Percentiles rank a stretch among this genome's conserved stretches.
Conservation (phyloP, 2,329 filamentous ascomycete genomes). For the Bipolaris zeicola region DNA sequence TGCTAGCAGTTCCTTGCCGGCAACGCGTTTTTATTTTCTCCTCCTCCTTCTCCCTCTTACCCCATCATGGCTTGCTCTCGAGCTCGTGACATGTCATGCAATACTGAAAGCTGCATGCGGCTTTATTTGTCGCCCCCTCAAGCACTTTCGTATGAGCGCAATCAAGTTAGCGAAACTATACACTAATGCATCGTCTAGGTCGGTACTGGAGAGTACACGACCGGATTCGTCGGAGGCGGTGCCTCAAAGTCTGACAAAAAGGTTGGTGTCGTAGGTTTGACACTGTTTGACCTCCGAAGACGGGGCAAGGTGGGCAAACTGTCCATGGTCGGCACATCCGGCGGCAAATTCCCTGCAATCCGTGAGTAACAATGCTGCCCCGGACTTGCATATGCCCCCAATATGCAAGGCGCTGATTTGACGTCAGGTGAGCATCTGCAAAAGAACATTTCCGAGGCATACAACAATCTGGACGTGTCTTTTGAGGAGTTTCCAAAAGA, state of each 20-base stretch:
- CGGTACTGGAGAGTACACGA: conserved; percentile 95
- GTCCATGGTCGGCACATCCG: conserved; percentile 88
- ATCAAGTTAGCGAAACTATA: not conserved
- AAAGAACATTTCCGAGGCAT: conserved; percentile 84
- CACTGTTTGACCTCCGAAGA: conserved; percentile 84
- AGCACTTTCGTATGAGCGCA: not conserved
- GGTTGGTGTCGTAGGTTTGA: conserved; percentile 89
- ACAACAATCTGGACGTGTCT: conserved; percentile 86
- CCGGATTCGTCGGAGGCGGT: conserved; percentile 84
- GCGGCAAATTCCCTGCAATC: conserved; percentile 88
- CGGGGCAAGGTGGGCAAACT: conserved; percentile 86
- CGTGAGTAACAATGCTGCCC: conserved; percentile 59
- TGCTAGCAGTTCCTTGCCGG: conserved; percentile 18
- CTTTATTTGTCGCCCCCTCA: not conserved
- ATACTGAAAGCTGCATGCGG: conserved; percentile 10
- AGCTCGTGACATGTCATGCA: conserved; percentile 8
- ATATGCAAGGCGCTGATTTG: conserved; percentile 22
- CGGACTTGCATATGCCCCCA: not conserved
- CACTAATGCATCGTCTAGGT: conserved; percentile 55
- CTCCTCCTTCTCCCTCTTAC: not conserved
- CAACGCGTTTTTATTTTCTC: not conserved
- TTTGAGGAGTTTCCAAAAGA: conserved; percentile 83
- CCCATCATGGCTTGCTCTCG: conserved; percentile 7
- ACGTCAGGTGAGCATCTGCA: conserved; percentile 75
- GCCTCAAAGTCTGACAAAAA: conserved; percentile 93